These are phyloP conservation scores for Cyclocybe cylindracea DNA, from an alignment of 768 basidiomycete genomes.

Conservation along the genomic window DNA sequence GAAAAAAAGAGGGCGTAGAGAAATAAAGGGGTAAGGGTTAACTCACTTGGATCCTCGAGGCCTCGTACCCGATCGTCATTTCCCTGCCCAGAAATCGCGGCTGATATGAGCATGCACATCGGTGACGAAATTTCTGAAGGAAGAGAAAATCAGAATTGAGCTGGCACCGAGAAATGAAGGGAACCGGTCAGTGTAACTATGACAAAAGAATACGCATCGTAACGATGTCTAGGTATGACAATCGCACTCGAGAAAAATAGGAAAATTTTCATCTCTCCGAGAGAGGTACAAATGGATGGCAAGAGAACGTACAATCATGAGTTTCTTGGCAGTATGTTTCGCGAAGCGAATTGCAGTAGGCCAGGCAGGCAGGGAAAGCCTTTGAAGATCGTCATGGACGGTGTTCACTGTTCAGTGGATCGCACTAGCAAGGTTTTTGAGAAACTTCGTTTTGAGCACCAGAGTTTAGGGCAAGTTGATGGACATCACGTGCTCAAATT, in stretches of 20 bases:
- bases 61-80: background rate
- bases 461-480: no score
- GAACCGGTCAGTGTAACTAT: constrained; percentile 90
- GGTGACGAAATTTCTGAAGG: background rate
- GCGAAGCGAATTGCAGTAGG: no score
- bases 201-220: constrained; percentile 70
- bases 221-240: constrained; percentile 52
- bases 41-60: background rate
- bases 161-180: background rate
- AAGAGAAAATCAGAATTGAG: background rate
- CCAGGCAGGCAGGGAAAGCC: no score
- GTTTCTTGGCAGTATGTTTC: no score
- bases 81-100: no score
- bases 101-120: no score
- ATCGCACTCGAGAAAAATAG: constrained; percentile 49
- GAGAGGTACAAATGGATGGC: constrained; percentile 1
- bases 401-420: no score
- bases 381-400: no score
- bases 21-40: constrained; percentile 1
- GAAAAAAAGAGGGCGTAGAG: background rate
- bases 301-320: background rate
- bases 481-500: no score
- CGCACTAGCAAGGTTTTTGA: no score
- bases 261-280: constrained; percentile 61
- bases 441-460: no score